Conservation (phyloP, 2,329 filamentous ascomycete genomes). For the Ascochyta rabiei region DNA sequence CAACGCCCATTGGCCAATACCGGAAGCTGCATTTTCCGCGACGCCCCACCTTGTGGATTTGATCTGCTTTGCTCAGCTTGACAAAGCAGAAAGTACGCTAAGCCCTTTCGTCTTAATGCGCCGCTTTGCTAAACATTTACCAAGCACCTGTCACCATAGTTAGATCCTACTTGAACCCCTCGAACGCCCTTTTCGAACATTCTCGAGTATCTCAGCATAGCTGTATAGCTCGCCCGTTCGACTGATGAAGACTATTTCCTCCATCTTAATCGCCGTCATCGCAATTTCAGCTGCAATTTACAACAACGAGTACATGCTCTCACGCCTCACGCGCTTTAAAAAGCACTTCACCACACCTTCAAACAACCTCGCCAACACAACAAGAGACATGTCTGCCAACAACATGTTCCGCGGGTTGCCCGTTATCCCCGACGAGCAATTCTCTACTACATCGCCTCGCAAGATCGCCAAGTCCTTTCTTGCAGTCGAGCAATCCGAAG, state of each 20-base stretch:
- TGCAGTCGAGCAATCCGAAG: conserved; percentile 85
- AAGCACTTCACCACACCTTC: conserved; percentile 38
- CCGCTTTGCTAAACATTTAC: conserved; percentile 39
- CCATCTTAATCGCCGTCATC: conserved; percentile 51
- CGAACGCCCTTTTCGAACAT: conserved; percentile 29
- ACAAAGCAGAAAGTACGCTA: conserved; percentile 24
- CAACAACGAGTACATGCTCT: conserved; percentile 51
- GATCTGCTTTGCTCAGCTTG: conserved; percentile 29
- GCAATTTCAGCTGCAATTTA: conserved; percentile 49
- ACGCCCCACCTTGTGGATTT: background rate
- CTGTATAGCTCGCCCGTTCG: conserved; percentile 43
- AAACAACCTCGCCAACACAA: conserved; percentile 29
- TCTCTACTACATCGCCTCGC: conserved; percentile 61
- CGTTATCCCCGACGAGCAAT: conserved; percentile 51
- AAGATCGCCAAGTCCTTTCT: conserved; percentile 83
- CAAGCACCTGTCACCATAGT: conserved; percentile 32
- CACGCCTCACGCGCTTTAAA: conserved; percentile 41
- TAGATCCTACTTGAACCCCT: conserved; percentile 16
- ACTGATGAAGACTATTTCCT: conserved; percentile 49
- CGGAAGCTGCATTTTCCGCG: background rate
- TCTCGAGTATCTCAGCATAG: conserved; percentile 32
- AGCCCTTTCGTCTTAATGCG: conserved; percentile 3
- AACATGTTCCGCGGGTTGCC: conserved; percentile 55
- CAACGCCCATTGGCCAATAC: conserved; percentile 1
- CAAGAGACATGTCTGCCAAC: conserved; percentile 38